A percentile compares a stretch with the other conserved stretches of the same genome.
Conservation (phyloP, 2,329 filamentous ascomycete genomes). For the Sarocladium strictum region DNA sequence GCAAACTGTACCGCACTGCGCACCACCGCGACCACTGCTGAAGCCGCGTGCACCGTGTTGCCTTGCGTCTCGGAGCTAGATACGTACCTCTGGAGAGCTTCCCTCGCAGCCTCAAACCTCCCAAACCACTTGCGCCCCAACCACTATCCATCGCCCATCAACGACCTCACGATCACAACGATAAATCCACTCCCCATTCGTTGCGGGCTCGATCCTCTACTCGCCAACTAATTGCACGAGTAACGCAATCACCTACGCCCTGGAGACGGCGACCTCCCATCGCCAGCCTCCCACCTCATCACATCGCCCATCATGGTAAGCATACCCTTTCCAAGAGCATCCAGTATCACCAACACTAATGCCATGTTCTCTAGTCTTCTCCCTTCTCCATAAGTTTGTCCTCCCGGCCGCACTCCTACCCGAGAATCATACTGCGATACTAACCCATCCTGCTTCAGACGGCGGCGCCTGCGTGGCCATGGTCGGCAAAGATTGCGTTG, state of each 20-base stretch:
- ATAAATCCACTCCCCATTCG: slow-evolving; percentile 6
- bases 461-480: slow-evolving; percentile 96
- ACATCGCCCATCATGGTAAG: slow-evolving; percentile 23
- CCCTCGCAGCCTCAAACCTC: slow-evolving; percentile 18
- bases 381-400: slow-evolving; percentile 90
- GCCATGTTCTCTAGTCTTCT: slow-evolving; percentile 57
- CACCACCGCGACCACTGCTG: background rate
- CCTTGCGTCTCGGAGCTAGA: slow-evolving; percentile 23
- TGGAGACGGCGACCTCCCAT: slow-evolving; percentile 11
- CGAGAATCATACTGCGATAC: background rate
- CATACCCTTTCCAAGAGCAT: slow-evolving; percentile 9
- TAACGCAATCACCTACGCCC: background rate
- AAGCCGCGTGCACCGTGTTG: slow-evolving; percentile 26
- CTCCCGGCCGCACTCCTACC: slow-evolving; percentile 9
- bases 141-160: slow-evolving; percentile 12
- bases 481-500: slow-evolving; percentile 99
- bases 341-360: slow-evolving; percentile 9
- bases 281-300: slow-evolving; percentile 10
- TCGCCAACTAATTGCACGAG: slow-evolving; percentile 7
- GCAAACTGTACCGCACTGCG: background rate
- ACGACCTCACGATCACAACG: slow-evolving; percentile 15
- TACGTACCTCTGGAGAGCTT: slow-evolving; percentile 14
- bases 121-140: slow-evolving; percentile 12
- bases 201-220: background rate
- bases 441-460: slow-evolving; percentile 36